phyloP scores from a whole-genome alignment of 352 stramenopile species.

The Pythium chondricola region DNA sequence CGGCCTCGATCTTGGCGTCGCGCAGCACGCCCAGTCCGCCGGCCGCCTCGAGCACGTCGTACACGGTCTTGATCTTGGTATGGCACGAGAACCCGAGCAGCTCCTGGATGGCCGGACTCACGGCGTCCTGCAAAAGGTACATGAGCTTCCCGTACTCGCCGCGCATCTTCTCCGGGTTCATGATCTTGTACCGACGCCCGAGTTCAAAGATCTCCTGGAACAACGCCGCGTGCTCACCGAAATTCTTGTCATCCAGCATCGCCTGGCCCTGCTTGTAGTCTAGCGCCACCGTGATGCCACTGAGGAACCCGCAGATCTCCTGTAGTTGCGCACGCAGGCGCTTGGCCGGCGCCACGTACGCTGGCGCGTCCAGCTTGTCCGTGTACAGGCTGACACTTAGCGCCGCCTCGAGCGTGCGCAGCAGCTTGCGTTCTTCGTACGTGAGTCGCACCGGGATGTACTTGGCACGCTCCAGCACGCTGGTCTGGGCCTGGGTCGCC shows the following conservation, averaged over 20 bases:
- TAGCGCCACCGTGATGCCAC: conserved; percentile 85
- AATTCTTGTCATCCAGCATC: conserved; percentile 87
- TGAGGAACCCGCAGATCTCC: conserved; percentile 89
- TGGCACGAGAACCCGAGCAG: conserved; percentile 83
- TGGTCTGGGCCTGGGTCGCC: conserved; percentile 9
- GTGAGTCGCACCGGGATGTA: conserved; percentile 95
- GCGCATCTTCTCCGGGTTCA: conserved; percentile 98
- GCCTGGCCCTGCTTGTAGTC: conserved; percentile 86
- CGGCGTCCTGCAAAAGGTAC: conserved; percentile 90
- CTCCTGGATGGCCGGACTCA: conserved; percentile 75
- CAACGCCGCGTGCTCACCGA: conserved; percentile 81
- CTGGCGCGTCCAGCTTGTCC: conserved; percentile 83
- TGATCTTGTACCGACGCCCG: conserved; percentile 95
- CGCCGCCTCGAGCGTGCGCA: conserved; percentile 92
- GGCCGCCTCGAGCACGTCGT: conserved; percentile 71
- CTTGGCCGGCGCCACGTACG: conserved; percentile 64
- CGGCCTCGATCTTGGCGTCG: conserved; percentile 87
- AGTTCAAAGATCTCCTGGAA: conserved; percentile 93
- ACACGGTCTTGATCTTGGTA: conserved; percentile 83
- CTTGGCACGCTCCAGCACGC: conserved; percentile 89
- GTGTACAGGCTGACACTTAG: conserved; percentile 94
- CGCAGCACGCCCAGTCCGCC: conserved; percentile 69
- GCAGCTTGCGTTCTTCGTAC: conserved; percentile 92
- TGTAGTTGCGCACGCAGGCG: conserved; percentile 86
- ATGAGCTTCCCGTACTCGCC: conserved; percentile 96